Conservation (phyloP, 202 grass and related monocot genomes). For the Bolboschoenoplectus hybrid region DNA sequence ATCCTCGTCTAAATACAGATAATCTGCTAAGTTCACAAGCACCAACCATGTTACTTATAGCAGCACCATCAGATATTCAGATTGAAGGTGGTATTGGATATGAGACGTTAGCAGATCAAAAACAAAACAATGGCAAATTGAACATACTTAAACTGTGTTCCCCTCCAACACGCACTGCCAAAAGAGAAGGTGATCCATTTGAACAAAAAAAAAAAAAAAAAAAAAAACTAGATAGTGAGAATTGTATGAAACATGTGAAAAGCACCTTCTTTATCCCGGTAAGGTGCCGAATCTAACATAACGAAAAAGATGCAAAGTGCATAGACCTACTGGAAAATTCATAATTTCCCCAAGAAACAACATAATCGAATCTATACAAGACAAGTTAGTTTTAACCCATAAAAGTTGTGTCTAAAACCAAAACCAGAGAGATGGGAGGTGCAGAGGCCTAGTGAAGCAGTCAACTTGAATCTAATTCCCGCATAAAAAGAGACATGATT, state of each 20-base stretch:
- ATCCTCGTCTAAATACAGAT: background rate
- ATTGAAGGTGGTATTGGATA: background rate
- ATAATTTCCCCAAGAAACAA: background rate
- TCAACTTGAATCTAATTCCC: background rate
- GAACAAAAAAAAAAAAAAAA: background rate
- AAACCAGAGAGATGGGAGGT: background rate
- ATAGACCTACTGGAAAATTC: background rate
- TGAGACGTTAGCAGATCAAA: background rate
- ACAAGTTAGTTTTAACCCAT: background rate
- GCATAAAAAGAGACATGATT: background rate
- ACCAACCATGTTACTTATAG: background rate
- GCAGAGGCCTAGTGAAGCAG: background rate
- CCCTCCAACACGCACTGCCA: background rate
- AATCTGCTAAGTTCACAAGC: background rate
- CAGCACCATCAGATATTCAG: background rate
- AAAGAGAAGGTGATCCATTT: background rate
- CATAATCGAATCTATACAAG: background rate
- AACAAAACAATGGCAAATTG: background rate
- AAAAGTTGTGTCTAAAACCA: background rate
- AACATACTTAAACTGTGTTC: background rate
- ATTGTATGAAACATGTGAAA: background rate
- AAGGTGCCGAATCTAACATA: background rate
- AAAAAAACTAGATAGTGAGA: background rate
- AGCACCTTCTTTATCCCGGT: background rate
- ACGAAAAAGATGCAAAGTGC: background rate